These are phyloP conservation scores for Magnolia officinalis DNA, from an alignment of 164 flowering plant species.

Conservation along the genomic window DNA sequence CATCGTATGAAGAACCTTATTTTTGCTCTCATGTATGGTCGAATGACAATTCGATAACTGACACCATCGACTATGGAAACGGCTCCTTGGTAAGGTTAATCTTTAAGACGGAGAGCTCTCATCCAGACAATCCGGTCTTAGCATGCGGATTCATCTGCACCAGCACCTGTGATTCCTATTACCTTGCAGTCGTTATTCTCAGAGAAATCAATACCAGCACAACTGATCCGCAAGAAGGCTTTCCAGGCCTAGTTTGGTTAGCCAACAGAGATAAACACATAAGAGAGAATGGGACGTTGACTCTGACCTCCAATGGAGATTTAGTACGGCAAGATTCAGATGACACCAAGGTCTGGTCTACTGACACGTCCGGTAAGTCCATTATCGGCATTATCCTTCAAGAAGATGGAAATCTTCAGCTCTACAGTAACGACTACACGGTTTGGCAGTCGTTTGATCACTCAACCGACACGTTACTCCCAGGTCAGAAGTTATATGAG, in stretches of 20 bases:
- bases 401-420: constrained; percentile 19
- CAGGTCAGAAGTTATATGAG: constrained; percentile 9
- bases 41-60: neutral
- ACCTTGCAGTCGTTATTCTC: neutral
- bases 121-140: neutral
- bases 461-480: constrained; percentile 22
- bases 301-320: constrained; percentile 18
- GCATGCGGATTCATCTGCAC: neutral
- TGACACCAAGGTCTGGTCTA: constrained; percentile 29
- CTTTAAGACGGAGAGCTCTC: neutral
- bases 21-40: neutral
- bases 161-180: neutral
- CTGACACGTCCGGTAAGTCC: constrained; percentile 17
- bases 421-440: neutral
- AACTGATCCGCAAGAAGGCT: neutral
- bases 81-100: neutral
- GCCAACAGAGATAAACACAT: constrained; percentile 22
- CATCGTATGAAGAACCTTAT: neutral
- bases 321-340: constrained; percentile 24
- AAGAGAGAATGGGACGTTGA: constrained; percentile 11
- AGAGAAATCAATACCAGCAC: neutral
- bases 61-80: neutral
- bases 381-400: constrained; percentile 18
- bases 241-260: constrained; percentile 10
- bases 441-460: constrained; percentile 32